phyloP scores from a whole-genome alignment of 768 basidiomycete species.

The Clavulina sp. region DNA sequence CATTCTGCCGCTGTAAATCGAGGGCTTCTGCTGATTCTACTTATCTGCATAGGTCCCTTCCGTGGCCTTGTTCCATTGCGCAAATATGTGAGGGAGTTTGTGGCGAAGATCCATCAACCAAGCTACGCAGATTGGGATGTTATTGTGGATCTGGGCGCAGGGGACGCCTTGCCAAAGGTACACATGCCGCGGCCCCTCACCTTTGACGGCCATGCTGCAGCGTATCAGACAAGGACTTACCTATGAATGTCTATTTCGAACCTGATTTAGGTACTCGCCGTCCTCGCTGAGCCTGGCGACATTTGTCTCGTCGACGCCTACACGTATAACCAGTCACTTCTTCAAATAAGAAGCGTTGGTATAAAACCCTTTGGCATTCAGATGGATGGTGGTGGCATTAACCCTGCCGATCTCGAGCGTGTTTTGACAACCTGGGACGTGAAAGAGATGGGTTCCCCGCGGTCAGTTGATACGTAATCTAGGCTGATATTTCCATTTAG shows the following conservation, averaged over 20 bases:
- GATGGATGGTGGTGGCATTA: neutral
- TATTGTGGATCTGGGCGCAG: neutral
- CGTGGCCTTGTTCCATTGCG: neutral
- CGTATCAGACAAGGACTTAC: too few species aligned
- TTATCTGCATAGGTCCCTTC: neutral
- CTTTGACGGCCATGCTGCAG: too few species aligned
- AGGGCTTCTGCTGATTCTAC: neutral
- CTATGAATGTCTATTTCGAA: too few species aligned
- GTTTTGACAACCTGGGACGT: neutral
- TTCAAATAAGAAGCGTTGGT: neutral
- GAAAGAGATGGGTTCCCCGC: neutral
- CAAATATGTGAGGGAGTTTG: neutral
- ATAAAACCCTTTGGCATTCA: neutral
- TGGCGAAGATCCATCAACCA: neutral
- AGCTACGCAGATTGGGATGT: neutral
- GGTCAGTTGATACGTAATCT: too few species aligned
- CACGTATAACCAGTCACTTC: neutral
- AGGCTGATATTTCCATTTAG: too few species aligned
- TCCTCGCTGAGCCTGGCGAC: neutral
- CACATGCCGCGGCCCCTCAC: too few species aligned
- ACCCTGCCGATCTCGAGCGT: neutral
- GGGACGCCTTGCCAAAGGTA: constrained; percentile 1
- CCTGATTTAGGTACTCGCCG: neutral
- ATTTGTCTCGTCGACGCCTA: neutral
- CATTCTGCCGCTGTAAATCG: neutral